Conservation (phyloP, 495 filamentous ascomycete species). For the Aspergillus indologenus region DNA sequence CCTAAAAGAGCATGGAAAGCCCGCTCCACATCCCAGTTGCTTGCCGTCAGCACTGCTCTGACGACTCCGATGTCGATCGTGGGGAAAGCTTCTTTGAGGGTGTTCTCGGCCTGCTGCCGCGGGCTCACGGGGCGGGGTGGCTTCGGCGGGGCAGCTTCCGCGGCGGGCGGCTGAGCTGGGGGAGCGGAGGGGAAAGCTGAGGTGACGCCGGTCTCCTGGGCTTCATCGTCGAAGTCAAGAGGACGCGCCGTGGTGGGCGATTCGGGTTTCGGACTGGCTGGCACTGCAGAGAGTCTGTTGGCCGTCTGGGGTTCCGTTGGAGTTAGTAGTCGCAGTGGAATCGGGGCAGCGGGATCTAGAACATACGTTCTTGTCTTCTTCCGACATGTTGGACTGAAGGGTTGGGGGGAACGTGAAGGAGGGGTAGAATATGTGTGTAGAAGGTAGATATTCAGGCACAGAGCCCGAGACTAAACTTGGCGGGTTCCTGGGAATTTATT, state of each 20-base stretch:
- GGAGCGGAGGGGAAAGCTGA: conserved; percentile 32
- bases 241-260: conserved; percentile 82
- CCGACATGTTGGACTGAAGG: conserved; percentile 34
- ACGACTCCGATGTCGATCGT: conserved; percentile 75
- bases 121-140: conserved; percentile 83
- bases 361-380: conserved; percentile 42
- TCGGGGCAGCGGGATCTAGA: conserved; percentile 8
- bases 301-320: conserved; percentile 19
- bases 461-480: not conserved
- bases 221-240: conserved; percentile 84
- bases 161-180: conserved; percentile 32
- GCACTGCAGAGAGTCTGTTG: conserved; percentile 32
- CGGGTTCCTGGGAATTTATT: not conserved
- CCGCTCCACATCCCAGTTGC: conserved; percentile 82
- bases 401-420: not conserved
- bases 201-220: conserved; percentile 57
- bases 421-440: not conserved
- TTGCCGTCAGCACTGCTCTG: conserved; percentile 83
- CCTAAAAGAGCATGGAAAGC: conserved; percentile 94
- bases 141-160: conserved; percentile 67
- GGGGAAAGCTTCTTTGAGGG: conserved; percentile 92
- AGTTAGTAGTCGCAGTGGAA: conserved; percentile 23
- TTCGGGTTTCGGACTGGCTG: conserved; percentile 54
- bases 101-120: conserved; percentile 79
- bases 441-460: not conserved